Conservation (phyloP, 129 eudicot species). For the Saussurea involucrata region DNA sequence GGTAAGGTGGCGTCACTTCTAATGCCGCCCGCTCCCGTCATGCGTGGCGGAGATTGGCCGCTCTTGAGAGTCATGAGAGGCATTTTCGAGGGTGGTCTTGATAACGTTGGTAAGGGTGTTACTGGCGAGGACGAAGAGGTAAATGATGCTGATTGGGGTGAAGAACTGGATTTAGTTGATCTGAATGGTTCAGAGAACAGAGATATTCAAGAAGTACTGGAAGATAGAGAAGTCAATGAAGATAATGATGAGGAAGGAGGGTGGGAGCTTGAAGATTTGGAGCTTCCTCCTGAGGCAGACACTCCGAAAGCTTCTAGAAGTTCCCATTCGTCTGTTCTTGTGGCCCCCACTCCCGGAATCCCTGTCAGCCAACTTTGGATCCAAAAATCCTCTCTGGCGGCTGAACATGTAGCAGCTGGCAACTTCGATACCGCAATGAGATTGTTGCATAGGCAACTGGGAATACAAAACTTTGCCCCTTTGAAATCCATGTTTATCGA, state of each 20-base stretch:
- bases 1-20: constrained; percentile 44
- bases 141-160: constrained; percentile 63
- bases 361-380: constrained; percentile 60
- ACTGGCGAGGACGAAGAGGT: constrained; percentile 45
- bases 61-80: constrained; percentile 51
- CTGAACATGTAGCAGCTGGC: constrained; percentile 62
- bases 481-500: constrained; percentile 41
- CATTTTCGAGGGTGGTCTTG: constrained; percentile 50
- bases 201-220: constrained; percentile 11
- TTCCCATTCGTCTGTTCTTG: constrained; percentile 36
- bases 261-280: constrained; percentile 53
- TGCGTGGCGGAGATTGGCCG: constrained; percentile 64
- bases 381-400: constrained; percentile 54
- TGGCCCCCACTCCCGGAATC: constrained; percentile 47
- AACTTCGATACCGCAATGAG: constrained; percentile 65
- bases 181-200: constrained; percentile 27
- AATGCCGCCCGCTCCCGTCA: constrained; percentile 47
- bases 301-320: constrained; percentile 36
- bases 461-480: constrained; percentile 41
- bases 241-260: constrained; percentile 45
- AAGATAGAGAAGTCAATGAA: constrained; percentile 28
- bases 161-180: constrained; percentile 36
- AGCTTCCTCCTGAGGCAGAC: constrained; percentile 40
- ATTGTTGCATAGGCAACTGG: constrained; percentile 51
- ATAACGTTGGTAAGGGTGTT: constrained; percentile 26